These are phyloP conservation scores for Asterionellopsis glacialis DNA, from an alignment of 108 stramenopile species.

Conservation along the genomic window DNA sequence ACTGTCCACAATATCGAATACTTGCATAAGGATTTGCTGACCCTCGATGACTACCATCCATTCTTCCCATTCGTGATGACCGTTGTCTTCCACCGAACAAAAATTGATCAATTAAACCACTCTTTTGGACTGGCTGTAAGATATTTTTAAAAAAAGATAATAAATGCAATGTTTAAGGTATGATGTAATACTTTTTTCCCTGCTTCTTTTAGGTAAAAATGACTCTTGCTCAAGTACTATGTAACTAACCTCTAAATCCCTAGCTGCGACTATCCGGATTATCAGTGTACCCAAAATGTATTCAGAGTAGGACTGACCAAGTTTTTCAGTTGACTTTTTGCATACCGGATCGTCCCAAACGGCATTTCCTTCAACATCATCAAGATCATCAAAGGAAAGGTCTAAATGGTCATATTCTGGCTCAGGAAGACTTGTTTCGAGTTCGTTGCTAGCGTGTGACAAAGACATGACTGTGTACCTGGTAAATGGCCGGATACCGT, in stretches of 20 bases:
- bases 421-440: slow-evolving; percentile 1
- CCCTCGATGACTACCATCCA: slow-evolving; percentile 9
- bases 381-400: slow-evolving; percentile 7
- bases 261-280: slow-evolving; percentile 75
- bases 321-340: not conserved
- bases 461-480: slow-evolving; percentile 1
- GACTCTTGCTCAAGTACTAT: too few species aligned
- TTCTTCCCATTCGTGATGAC: slow-evolving; percentile 6
- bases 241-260: slow-evolving; percentile 46
- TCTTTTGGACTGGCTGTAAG: slow-evolving; percentile 5
- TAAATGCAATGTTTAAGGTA: too few species aligned
- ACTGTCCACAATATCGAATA: slow-evolving; percentile 47
- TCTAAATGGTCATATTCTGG: slow-evolving; percentile 13
- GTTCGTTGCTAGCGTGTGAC: not conserved
- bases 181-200: too few species aligned
- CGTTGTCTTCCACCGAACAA: slow-evolving; percentile 6
- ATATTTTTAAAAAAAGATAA: not conserved
- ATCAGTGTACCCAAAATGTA: slow-evolving; percentile 82
- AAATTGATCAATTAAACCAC: slow-evolving; percentile 8
- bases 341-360: not conserved
- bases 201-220: too few species aligned
- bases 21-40: slow-evolving; percentile 55
- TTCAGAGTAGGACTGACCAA: slow-evolving; percentile 12
- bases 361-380: not conserved
- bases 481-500: too few species aligned